Conservation (phyloP, 495 filamentous ascomycete genomes). For the Friedmanniomyces simplex region DNA sequence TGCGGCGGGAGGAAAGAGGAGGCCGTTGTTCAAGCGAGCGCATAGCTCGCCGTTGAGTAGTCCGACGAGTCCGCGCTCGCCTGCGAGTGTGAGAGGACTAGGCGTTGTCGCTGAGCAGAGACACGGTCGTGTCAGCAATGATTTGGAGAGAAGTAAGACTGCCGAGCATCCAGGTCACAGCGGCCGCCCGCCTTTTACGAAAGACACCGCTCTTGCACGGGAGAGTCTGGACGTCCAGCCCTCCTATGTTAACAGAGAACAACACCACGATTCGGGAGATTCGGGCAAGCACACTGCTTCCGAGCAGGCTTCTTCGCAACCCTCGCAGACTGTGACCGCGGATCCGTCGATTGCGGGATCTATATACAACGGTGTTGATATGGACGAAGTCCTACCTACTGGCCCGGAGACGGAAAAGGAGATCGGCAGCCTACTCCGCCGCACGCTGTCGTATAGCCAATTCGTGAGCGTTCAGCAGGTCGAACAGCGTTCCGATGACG, state of each 20-base stretch:
- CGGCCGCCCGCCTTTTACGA: not conserved
- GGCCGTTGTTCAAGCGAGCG: conserved; percentile 6
- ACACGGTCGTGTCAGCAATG: not conserved
- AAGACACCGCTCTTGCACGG: not conserved
- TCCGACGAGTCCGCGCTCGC: conserved; percentile 10
- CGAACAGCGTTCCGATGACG: conserved; percentile 39
- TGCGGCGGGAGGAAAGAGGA: not conserved
- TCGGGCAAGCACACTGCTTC: not conserved
- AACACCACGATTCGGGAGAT: not conserved
- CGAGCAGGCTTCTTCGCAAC: not conserved
- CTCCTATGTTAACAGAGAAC: not conserved
- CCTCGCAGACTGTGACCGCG: conserved; percentile 9
- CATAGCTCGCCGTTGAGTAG: conserved; percentile 10
- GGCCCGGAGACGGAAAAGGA: conserved; percentile 21
- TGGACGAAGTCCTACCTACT: conserved; percentile 22
- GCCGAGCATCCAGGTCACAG: not conserved
- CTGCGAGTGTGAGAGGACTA: not conserved
- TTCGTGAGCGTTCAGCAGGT: conserved; percentile 25
- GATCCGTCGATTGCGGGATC: conserved; percentile 29
- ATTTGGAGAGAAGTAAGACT: not conserved
- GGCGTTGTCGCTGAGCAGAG: not conserved
- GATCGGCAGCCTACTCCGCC: conserved; percentile 23
- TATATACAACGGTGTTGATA: conserved; percentile 27
- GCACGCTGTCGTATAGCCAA: conserved; percentile 40
- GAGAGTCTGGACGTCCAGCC: not conserved